Conservation (phyloP, 495 filamentous ascomycete genomes). For the Daldinia caldariorum region DNA sequence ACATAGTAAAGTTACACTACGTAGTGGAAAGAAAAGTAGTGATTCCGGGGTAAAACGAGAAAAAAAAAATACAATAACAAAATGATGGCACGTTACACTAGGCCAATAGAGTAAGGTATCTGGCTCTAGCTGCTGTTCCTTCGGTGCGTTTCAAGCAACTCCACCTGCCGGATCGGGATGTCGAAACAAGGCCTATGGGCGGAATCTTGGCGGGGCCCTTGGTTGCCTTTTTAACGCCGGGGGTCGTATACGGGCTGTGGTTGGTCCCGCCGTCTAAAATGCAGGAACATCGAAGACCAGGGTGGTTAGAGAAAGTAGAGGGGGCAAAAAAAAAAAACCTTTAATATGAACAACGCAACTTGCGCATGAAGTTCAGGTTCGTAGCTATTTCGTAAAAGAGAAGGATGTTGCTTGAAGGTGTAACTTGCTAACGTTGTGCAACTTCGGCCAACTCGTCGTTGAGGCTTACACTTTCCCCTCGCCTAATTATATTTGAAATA, state of each 20-base stretch:
- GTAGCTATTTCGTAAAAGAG: no score
- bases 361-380: constrained; percentile 12
- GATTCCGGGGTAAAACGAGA: constrained; percentile 38
- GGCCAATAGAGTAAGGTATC: constrained; percentile 29
- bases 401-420: background rate
- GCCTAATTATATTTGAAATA: no score
- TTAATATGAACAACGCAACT: constrained; percentile 30
- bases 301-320: background rate
- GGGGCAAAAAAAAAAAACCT: constrained; percentile 7
- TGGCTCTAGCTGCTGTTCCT: constrained; percentile 14
- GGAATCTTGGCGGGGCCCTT: background rate
- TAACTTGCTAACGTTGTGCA: constrained; percentile 7
- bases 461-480: constrained; percentile 2
- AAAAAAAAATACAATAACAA: no score
- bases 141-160: constrained; percentile 40
- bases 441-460: constrained; percentile 29
- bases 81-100: constrained; percentile 44
- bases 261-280: constrained; percentile 38
- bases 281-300: constrained; percentile 12
- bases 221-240: background rate
- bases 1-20: no score
- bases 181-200: constrained; percentile 22
- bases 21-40: background rate
- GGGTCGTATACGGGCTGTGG: constrained; percentile 23
- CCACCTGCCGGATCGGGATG: constrained; percentile 39